These are phyloP conservation scores for Schwanniomyces yamadae DNA, from an alignment of 805 yeast species.

Conservation along the genomic window DNA sequence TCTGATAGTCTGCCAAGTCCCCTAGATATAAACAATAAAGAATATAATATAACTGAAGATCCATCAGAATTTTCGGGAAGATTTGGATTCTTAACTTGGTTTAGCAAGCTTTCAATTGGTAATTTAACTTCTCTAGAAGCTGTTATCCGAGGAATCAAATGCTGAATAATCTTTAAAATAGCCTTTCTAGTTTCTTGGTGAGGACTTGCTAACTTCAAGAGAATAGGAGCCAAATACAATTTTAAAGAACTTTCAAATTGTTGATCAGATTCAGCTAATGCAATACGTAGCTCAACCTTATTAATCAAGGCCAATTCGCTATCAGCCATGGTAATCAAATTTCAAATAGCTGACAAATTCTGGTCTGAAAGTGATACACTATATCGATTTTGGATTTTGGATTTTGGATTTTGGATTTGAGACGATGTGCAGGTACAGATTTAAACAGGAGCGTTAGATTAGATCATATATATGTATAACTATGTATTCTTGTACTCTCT, in stretches of 20 bases:
- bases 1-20: slow-evolving; percentile 57
- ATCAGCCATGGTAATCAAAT: slow-evolving; percentile 21
- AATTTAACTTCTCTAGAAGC: slow-evolving; percentile 53
- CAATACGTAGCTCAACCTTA: slow-evolving; percentile 79
- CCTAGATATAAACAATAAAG: slow-evolving; percentile 63
- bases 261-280: slow-evolving; percentile 66
- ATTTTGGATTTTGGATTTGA: no score
- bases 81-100: slow-evolving; percentile 62
- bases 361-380: no score
- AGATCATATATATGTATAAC: neutral
- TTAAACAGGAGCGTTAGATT: neutral
- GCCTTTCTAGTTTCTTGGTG: slow-evolving; percentile 64
- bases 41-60: slow-evolving; percentile 56
- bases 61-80: slow-evolving; percentile 43
- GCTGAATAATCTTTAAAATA: slow-evolving; percentile 64
- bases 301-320: slow-evolving; percentile 62
- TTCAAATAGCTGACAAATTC: no score
- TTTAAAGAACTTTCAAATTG: slow-evolving; percentile 62
- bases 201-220: slow-evolving; percentile 75
- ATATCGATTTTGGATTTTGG: no score
- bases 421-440: no score
- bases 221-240: slow-evolving; percentile 70
- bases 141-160: slow-evolving; percentile 64
- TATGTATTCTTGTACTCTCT: slow-evolving; percentile 74
- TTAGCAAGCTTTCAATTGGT: slow-evolving; percentile 62